Evolutionary conservation across 2,329 filamentous ascomycete species (phyloP), one percentile per base, ranked within the genome.

Genomic region (Neofusicoccum laricinum): DNA sequence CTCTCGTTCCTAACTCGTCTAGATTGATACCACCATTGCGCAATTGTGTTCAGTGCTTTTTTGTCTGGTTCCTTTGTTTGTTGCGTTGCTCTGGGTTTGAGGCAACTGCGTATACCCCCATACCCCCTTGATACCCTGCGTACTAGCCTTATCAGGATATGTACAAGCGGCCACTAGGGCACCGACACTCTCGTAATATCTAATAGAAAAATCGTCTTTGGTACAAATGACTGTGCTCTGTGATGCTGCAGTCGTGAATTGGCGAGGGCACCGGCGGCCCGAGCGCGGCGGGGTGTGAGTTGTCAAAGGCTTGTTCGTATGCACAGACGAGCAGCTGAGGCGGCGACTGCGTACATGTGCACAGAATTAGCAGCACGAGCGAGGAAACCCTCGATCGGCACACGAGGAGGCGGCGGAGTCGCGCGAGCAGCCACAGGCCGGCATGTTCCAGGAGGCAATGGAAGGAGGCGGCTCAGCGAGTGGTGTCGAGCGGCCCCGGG

Each of bases 1-100:
- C 57, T 65, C 38, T 65, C 53, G 34, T 65, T 65, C 62, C 59
- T 51, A 64, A 41, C 19, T 48, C 51, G 50, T 59, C 61, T 58
- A 63, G 58, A 58, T 64, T 59, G 61, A 64, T 66, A 53, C 59
- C 49, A 58, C 61, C 61, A 46, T 61, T 59, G 64, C 50, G 61
- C 51, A 50, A 59, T 48, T 69, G 69, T 72, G 71, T 69, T 71
- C 50, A 46, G 43, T 64, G 62, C 50, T 40, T 41, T 62, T 40
- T 58, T 41, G 21, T 63, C 58, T 64, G 45, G 59, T 50, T 46
- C 61, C 71, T 70, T 69, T 73, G 69, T 64, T 71, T 69, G 68
- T 68, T 65, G 73, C 70, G 70, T 72, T 71, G 70, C 72, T 72
- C 69, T 70, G 68, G 68, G 68, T 71, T 71, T 74, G 50, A 57